Conservation (phyloP, 2,329 filamentous ascomycete species). For the Dryadomyces quercus-mongolicae region DNA sequence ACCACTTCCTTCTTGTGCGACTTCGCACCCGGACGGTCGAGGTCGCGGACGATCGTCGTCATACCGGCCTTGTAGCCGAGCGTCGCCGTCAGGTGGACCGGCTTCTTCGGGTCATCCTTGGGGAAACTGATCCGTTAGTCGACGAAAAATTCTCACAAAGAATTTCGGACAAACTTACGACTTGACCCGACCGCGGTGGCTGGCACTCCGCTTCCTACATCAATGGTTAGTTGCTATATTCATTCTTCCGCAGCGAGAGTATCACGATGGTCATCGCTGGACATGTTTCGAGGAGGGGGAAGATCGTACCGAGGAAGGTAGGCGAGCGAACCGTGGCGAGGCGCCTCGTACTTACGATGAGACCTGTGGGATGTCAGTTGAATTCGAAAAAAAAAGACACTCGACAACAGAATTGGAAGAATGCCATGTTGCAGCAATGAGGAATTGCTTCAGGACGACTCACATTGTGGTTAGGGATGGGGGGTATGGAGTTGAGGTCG, state of each 20-base stretch:
- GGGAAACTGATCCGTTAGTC: conserved; percentile 59
- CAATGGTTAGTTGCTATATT: conserved; percentile 6
- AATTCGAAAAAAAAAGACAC: not conserved
- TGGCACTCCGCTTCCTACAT: conserved; percentile 14
- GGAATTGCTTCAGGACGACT: not conserved
- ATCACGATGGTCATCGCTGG: too few species aligned
- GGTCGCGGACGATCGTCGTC: conserved; percentile 98
- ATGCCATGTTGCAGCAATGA: not conserved
- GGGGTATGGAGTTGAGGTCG: conserved; percentile 1
- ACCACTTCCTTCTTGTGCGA: conserved; percentile 98
- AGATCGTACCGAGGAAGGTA: conserved; percentile 47
- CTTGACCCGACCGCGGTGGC: conserved; percentile 58
- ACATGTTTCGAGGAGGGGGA: too few species aligned
- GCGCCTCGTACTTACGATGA: conserved; percentile 62
- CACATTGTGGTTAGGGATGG: conserved; percentile 3
- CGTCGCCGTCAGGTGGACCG: conserved; percentile 92
- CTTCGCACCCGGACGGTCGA: conserved; percentile 98
- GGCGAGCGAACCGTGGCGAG: conserved; percentile 86
- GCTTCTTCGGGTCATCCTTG: conserved; percentile 99
- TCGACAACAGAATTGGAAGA: not conserved
- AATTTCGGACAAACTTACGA: conserved; percentile 53
- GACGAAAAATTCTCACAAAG: not conserved
- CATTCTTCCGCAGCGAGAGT: not conserved
- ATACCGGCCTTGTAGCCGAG: conserved; percentile 99
- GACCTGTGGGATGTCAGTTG: conserved; percentile 21